These are phyloP conservation scores for Boletellus ananiceps DNA, from an alignment of 768 basidiomycete genomes.

Conservation along the genomic window DNA sequence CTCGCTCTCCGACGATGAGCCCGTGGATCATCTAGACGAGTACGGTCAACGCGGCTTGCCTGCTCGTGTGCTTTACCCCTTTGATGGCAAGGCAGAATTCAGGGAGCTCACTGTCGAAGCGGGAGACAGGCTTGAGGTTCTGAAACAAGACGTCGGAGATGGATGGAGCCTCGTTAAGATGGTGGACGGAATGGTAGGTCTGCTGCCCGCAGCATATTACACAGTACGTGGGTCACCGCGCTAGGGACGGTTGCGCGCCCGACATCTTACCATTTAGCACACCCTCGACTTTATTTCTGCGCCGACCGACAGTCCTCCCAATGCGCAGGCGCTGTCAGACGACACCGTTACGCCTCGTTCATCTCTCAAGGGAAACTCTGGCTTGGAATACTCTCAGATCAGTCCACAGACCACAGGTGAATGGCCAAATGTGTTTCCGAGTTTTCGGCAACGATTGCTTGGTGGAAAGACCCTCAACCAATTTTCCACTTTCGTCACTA, in stretches of 20 bases:
- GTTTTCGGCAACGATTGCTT: slow-evolving; percentile 65
- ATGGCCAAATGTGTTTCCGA: slow-evolving; percentile 55
- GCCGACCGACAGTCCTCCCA: slow-evolving; percentile 32
- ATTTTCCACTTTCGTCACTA: slow-evolving; percentile 84
- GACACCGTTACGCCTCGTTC: slow-evolving; percentile 48
- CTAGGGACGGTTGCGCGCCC: neutral
- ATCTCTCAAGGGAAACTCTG: slow-evolving; percentile 25
- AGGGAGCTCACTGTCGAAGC: slow-evolving; percentile 64
- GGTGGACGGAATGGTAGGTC: slow-evolving; percentile 54
- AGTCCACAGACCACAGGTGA: slow-evolving; percentile 69
- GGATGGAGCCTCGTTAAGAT: slow-evolving; percentile 77
- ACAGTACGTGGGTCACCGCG: slow-evolving; percentile 42
- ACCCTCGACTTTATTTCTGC: slow-evolving; percentile 58
- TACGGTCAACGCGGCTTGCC: slow-evolving; percentile 38
- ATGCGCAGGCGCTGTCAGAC: slow-evolving; percentile 35
- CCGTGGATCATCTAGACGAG: slow-evolving; percentile 30
- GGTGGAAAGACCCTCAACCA: slow-evolving; percentile 77
- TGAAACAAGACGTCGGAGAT: slow-evolving; percentile 68
- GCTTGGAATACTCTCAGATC: slow-evolving; percentile 38
- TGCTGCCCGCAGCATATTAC: slow-evolving; percentile 69
- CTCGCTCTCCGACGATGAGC: slow-evolving; percentile 52
- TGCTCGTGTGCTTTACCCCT: slow-evolving; percentile 68
- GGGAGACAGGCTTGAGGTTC: slow-evolving; percentile 65
- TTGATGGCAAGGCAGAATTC: slow-evolving; percentile 73
- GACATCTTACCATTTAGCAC: slow-evolving; percentile 41